Base-by-base conservation (phyloP, 2,329 filamentous ascomycete species). In the Trichoderma gracile region DNA sequence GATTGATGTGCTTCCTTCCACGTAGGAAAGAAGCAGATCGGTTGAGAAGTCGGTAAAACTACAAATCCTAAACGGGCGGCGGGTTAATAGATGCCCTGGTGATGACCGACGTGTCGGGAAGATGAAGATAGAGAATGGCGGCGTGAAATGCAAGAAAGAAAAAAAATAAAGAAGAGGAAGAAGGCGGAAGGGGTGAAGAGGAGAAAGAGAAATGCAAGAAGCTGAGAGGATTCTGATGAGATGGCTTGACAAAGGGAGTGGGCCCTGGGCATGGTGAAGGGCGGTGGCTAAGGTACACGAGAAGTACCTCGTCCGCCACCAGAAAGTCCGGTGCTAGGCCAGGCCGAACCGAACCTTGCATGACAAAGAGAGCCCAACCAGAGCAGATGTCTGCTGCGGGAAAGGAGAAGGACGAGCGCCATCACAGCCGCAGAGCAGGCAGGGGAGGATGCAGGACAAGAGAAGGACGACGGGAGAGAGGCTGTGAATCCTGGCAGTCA, bases 1-100 rank as follows among this genome's bases (percentile, higher is more conserved):
- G 66, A 56, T 46, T 67, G 64, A 49, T 40, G 42, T 68, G 64
- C 68, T 69, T 67, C 69, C 66, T 71, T 69, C 68, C 68, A 58
- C 64, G 49, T 15, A 53, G 67, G 67, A 70, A 66, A 63, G 57
- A 69, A 70, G 62, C 67, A 64, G 52, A 33, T 17, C 65, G 42
- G 56, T 63, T 38, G 33, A 21, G 49, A 43, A 23, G n/a, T 53
- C 47, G 47, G 42, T 43, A 56, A 42, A 56, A 5, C 50, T 49
- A 52, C 47, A 63, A 63, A 53, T 50, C 45, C 54, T 49, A 33
- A 33, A 10, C 8, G 30, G 45, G 12, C n/a, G 38, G 8, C 5
- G 9, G 27, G 40, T 61, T 15, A 61, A 61, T 61, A 33, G 9
- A n/a, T 38, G 25, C 25, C 25, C 30, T 33, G 4, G 12, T 23